Conservation (phyloP, 441 rosid genomes). For the Hura crepitans region DNA sequence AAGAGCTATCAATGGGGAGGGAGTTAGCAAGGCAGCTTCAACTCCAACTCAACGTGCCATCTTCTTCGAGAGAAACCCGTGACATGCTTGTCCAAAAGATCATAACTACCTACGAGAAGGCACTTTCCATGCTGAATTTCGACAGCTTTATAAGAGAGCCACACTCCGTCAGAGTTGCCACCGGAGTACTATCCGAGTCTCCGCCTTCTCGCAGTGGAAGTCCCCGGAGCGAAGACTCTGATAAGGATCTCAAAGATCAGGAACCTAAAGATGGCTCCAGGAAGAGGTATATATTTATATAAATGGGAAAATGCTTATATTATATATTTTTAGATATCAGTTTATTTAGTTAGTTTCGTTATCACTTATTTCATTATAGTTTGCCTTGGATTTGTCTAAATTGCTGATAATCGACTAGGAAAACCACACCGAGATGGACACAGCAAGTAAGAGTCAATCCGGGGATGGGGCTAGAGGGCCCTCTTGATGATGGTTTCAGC, state of each 20-base stretch:
- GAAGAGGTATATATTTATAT: slow-evolving; percentile 42
- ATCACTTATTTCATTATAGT: too few relatives aligned
- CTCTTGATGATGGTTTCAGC: slow-evolving; percentile 74
- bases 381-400: too few relatives aligned
- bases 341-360: too few relatives aligned
- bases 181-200: slow-evolving; percentile 30
- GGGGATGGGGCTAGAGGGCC: slow-evolving; percentile 45
- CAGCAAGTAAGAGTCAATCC: slow-evolving; percentile 48
- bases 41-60: slow-evolving; percentile 33
- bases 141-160: slow-evolving; percentile 22
- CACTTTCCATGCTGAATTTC: slow-evolving; percentile 47
- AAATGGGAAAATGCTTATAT: too few relatives aligned
- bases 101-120: slow-evolving; percentile 51
- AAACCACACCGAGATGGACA: slow-evolving; percentile 49
- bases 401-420: slow-evolving; percentile 34
- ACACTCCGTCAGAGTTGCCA: neutral
- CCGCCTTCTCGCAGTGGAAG: slow-evolving; percentile 48
- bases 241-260: slow-evolving; percentile 43
- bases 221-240: slow-evolving; percentile 68
- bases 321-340: too few relatives aligned
- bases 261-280: slow-evolving; percentile 31
- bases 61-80: slow-evolving; percentile 41
- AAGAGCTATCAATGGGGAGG: slow-evolving; percentile 58
- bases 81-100: slow-evolving; percentile 53
- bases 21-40: slow-evolving; percentile 65